Evolutionary conservation across 176 grass and related monocot genomes (phyloP).

Genomic region (Eleusine coracana): DNA sequence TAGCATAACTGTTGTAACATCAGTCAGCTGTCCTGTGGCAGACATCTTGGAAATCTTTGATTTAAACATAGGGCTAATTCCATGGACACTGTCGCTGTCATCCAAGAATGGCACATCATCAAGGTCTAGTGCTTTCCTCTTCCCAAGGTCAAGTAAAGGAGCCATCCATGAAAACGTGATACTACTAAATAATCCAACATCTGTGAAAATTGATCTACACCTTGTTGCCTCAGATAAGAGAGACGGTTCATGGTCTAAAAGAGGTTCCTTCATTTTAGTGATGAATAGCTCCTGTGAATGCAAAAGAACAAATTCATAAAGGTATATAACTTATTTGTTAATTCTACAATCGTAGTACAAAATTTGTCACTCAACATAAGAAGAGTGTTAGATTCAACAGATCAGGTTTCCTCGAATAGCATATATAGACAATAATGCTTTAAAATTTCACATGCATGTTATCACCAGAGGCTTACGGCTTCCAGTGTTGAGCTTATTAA

Average conservation of each 20-base stretch:
- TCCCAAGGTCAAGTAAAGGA: conserved; percentile 61
- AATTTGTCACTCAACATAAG: no score
- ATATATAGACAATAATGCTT: no score
- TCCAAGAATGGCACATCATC: conserved; percentile 60
- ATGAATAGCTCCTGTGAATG: not conserved
- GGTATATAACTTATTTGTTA: no score
- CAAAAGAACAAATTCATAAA: no score
- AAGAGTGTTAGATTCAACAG: no score
- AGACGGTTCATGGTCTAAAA: not conserved
- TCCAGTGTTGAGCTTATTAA: no score
- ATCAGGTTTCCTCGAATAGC: no score
- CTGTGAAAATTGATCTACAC: conserved; percentile 44
- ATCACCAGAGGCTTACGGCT: no score
- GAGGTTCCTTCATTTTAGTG: conserved; percentile 26
- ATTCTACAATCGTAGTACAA: no score
- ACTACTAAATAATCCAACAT: conserved; percentile 58
- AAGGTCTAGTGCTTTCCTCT: conserved; percentile 61
- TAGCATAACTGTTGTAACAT: conserved; percentile 49
- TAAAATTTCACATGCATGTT: no score
- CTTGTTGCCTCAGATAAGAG: not conserved
- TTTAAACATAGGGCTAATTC: conserved; percentile 37
- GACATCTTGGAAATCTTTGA: conserved; percentile 9
- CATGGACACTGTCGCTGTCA: conserved; percentile 41
- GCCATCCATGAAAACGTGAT: conserved; percentile 80
- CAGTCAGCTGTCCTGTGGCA: not conserved